Evolutionary conservation across 108 stramenopile species (phyloP), one percentile per base, ranked within the genome.

Genomic region (Nannochloropsis salina): DNA sequence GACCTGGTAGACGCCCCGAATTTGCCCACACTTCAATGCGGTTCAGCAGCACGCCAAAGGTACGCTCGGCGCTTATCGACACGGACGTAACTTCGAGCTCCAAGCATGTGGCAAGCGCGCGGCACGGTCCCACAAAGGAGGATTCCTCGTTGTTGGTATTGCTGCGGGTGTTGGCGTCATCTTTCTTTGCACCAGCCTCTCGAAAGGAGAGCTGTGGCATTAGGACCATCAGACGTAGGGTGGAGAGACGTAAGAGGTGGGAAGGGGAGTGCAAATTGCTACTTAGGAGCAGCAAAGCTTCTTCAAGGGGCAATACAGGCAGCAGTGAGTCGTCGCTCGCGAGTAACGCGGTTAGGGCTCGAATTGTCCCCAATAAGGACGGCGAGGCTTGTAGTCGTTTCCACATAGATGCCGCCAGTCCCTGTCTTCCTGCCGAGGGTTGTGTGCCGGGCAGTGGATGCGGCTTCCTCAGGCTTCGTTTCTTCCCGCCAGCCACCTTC

Each of bases 241-340:
- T 74, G 61, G 61, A 74, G 61, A 74, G 61, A 74, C 61, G 61
- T 15, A 74, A n/a, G 61, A 74, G 61, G 61, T 74, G 61, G 6
- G 61, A 74, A n/a, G 61, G 61, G 61, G 61, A 74, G n/a, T 74
- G 61, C 5, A 74, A 6, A 6, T 74, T 74, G 61, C 61, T 74
- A 74, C 61, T 8, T 0, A 74, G 61, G 61, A 74, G 61, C 15
- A n/a, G n/a, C 20, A 74, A n/a, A n/a, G 61, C 61, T 8, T 74
- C 61, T 8, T 15, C 4, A n/a, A 74, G 20, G n/a, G 61, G 61
- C 20, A 74, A n/a, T 15, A 3, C 15, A n/a, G 61, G n/a, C 20
- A 74, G 20, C 4, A 74, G 61, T 15, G 61, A 74, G 8, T 74
- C 20, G 61, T 74, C 61, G 61, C n/a, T 3, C 15, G 15, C 20